Percentiles rank a stretch among this genome's conserved stretches.
Evolutionary conservation across 768 basidiomycete species (phyloP).

Genomic region (Ephemerocybe angulata): DNA sequence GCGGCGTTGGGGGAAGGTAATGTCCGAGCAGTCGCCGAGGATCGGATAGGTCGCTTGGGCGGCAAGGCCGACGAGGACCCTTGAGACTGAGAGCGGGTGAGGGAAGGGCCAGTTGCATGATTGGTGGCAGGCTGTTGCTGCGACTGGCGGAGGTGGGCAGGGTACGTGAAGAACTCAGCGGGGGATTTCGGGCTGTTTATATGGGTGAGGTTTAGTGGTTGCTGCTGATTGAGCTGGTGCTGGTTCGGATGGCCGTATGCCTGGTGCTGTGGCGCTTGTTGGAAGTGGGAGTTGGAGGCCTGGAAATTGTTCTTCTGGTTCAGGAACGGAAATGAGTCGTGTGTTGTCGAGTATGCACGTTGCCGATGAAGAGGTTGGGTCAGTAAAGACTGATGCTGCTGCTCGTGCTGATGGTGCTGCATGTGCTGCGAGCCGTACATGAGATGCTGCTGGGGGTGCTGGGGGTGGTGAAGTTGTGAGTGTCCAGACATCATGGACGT

Average conservation of each 20-base stretch:
- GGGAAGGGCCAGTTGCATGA: neutral
- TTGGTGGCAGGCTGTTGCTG: slow-evolving; percentile 10
- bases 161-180: slow-evolving; percentile 8
- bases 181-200: slow-evolving; percentile 7
- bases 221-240: slow-evolving; percentile 4
- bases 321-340: neutral
- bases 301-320: neutral
- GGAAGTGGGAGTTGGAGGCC: neutral
- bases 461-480: slow-evolving; percentile 18
- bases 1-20: neutral
- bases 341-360: neutral
- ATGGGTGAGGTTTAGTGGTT: neutral
- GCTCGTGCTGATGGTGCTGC: slow-evolving; percentile 11
- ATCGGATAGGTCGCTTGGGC: neutral
- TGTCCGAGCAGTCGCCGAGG: slow-evolving; percentile 1
- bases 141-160: slow-evolving; percentile 2
- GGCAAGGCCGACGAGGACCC: neutral
- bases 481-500: slow-evolving; percentile 3
- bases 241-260: slow-evolving; percentile 7
- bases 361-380: slow-evolving; percentile 2
- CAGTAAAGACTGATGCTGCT: neutral
- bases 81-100: slow-evolving; percentile 5
- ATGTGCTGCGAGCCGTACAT: slow-evolving; percentile 16
- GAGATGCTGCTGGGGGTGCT: slow-evolving; percentile 17
- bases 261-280: slow-evolving; percentile 4